Evolutionary conservation across 129 eudicot genomes (phyloP), one percentile per base, ranked within the genome.

Genomic region (Helichrysum umbraculigerum): DNA sequence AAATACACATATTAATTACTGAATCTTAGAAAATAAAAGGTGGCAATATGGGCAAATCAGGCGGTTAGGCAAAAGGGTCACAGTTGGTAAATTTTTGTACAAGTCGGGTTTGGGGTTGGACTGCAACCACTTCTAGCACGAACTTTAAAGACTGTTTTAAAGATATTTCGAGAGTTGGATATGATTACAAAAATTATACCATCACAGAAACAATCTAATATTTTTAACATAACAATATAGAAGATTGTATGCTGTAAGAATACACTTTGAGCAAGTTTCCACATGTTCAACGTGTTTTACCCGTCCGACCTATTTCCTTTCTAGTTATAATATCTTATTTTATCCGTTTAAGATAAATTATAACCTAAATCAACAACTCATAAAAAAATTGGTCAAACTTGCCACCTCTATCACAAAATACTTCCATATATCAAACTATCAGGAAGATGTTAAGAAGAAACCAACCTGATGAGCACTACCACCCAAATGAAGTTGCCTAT

Each of bases 381-480:
- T 52, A 52, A 52, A 21, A 11, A 39, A 39, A 39, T 59, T 22
- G 15, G 65, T 7, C 16, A 4, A 59, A 10, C 21, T 7, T 25
- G 30, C 15, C 29, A 59, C 65, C 29, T 59, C 32, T 22, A 58
- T 39, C 7, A 39, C 8, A 39, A 39, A 39, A 39, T 8, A 39
- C 47, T 39, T 39, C 22, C 78, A 74, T 62, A 74, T 62, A 28
- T 74, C 34, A 17, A 28, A 0, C 35, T 15, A 61, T 11, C 8
- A 7, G 62, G 35, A 42, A 75, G 16, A 63, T 22, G 47, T 7
- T 3, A 29, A 52, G 17, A 7, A 57, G n/a, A 30, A 15, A 54
- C 74, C 57, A 75, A 91, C 98, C 97, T 94, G 98, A 41, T 89
- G 96, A 58, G 93, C 86, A 66, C 80, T 87, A 50, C 98, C 98